A percentile compares a stretch with the other conserved stretches of the same genome.
Conservation (phyloP, 768 basidiomycete species). For the Hericium alpestre region DNA sequence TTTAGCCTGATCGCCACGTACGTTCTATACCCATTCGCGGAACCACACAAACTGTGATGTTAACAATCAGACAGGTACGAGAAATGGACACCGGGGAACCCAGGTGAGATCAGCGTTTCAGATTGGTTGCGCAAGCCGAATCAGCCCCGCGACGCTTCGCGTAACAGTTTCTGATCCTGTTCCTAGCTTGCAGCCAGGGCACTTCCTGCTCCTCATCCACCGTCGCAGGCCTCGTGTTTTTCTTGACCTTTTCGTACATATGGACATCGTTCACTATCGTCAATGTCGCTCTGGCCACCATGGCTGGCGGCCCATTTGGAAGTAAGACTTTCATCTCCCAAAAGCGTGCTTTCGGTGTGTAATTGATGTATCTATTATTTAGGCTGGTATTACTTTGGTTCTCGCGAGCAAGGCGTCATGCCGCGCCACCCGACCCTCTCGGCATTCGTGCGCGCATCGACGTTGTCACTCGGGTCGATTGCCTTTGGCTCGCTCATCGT, state of each 20-base stretch:
- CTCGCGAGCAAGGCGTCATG: constrained; percentile 53
- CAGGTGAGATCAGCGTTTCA: constrained; percentile 33
- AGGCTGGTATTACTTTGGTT: constrained; percentile 76
- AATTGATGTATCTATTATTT: constrained; percentile 6
- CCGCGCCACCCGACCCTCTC: constrained; percentile 62
- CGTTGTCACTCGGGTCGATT: constrained; percentile 72
- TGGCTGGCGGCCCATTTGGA: constrained; percentile 72
- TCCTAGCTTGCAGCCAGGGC: constrained; percentile 37
- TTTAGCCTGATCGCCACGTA: constrained; percentile 72
- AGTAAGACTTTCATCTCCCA: constrained; percentile 18
- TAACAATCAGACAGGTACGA: constrained; percentile 27
- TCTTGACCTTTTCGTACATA: constrained; percentile 70
- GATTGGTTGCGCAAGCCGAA: not conserved
- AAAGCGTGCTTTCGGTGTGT: not conserved
- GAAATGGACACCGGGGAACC: constrained; percentile 71
- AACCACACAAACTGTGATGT: not conserved
- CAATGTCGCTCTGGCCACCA: constrained; percentile 68
- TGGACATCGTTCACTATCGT: constrained; percentile 80
- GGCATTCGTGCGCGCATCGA: constrained; percentile 65
- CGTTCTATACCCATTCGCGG: constrained; percentile 2
- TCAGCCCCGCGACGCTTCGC: not conserved
- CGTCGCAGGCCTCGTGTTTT: constrained; percentile 72
- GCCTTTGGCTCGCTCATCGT: constrained; percentile 81
- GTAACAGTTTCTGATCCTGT: not conserved
- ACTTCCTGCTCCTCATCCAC: constrained; percentile 59